Evolutionary conservation across 2,329 filamentous ascomycete species (phyloP).

Genomic region (Samsoniella hepiali): DNA sequence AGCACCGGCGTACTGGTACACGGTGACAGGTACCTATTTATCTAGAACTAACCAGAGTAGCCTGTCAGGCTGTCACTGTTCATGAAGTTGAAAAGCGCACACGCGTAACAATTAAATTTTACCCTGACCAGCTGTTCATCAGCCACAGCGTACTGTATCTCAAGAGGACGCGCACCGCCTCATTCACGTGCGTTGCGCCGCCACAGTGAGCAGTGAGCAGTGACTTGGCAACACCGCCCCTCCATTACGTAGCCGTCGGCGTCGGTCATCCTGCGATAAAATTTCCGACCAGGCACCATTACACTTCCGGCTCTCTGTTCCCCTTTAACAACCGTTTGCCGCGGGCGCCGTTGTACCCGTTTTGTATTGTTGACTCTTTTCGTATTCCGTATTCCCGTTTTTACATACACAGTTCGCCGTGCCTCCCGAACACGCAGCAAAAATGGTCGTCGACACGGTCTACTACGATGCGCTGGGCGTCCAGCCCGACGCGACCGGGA

Average conservation of each 20-base stretch:
- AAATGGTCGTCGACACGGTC: slow-evolving; percentile 81
- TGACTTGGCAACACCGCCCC: slow-evolving; percentile 30
- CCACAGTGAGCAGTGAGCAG: slow-evolving; percentile 11
- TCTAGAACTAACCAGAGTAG: too few relatives aligned
- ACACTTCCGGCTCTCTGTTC: not conserved
- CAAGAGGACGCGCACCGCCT: slow-evolving; percentile 4
- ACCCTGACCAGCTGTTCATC: too few relatives aligned
- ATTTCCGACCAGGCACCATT: slow-evolving; percentile 20
- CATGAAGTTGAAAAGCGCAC: too few relatives aligned
- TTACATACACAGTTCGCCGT: not conserved
- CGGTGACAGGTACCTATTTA: too few relatives aligned
- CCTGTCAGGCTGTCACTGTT: too few relatives aligned
- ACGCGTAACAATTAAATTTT: too few relatives aligned
- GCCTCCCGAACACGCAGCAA: slow-evolving; percentile 28
- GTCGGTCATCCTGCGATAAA: slow-evolving; percentile 20
- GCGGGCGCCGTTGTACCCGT: not conserved
- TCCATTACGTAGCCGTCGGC: slow-evolving; percentile 35
- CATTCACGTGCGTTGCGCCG: slow-evolving; percentile 7
- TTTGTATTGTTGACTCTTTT: not conserved
- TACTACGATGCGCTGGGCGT: slow-evolving; percentile 90
- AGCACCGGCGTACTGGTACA: too few relatives aligned
- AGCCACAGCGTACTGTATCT: not conserved
- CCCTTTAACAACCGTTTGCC: not conserved
- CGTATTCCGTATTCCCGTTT: slow-evolving; percentile 6
- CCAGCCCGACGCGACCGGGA: slow-evolving; percentile 76